phyloP scores from a whole-genome alignment of 441 rosid genomes.

The Euphorbia schlechtendalii region DNA sequence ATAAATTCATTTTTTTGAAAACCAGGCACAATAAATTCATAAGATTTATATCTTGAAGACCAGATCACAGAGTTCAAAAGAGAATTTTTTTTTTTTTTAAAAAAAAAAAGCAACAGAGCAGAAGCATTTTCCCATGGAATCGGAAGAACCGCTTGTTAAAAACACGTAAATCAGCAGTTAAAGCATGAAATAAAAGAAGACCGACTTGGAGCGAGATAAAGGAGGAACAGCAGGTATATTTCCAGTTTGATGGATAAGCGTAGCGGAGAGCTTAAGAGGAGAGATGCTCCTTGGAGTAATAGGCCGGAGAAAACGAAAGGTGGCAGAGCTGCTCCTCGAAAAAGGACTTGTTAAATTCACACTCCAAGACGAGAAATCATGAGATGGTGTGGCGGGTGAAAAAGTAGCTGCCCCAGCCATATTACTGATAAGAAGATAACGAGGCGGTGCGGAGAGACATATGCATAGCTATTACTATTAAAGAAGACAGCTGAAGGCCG shows the following conservation, averaged over 20 bases:
- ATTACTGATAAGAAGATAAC: too few species aligned
- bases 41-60: background rate
- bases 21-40: background rate
- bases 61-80: too few species aligned
- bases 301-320: constrained; percentile 1
- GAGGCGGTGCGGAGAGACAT: too few species aligned
- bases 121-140: background rate
- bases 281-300: background rate
- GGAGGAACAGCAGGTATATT: constrained; percentile 3
- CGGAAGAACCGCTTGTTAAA: too few species aligned
- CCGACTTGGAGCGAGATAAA: constrained; percentile 13
- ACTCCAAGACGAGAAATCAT: background rate
- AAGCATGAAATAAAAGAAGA: too few species aligned
- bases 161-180: background rate
- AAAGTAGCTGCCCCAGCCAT: constrained; percentile 1
- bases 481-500: too few species aligned
- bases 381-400: background rate
- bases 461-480: too few species aligned
- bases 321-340: background rate
- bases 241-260: constrained; percentile 2
- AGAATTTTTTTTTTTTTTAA: too few species aligned
- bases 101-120: background rate
- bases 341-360: background rate
- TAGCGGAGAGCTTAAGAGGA: constrained; percentile 9
- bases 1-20: too few species aligned